These are phyloP conservation scores for Talaromyces sp. DNA, from an alignment of 2,329 filamentous ascomycete species.

Conservation along the genomic window DNA sequence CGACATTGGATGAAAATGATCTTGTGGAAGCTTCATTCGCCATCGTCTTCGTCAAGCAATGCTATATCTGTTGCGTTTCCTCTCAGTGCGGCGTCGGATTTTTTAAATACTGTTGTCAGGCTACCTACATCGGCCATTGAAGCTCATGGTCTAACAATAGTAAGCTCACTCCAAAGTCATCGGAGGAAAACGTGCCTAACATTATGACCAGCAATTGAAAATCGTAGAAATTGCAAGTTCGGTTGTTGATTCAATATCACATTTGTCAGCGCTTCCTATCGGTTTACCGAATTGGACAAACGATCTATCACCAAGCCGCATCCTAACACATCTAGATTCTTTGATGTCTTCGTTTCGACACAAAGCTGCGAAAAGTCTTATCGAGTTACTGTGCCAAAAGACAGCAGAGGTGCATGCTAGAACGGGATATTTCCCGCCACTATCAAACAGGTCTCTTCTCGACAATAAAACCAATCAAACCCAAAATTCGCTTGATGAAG, in stretches of 20 bases:
- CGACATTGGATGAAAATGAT: constrained; percentile 53
- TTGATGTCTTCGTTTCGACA: constrained; percentile 24
- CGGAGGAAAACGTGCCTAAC: neutral
- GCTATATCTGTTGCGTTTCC: constrained; percentile 42
- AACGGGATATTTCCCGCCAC: neutral
- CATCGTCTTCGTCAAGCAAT: constrained; percentile 25
- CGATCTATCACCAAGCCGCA: constrained; percentile 21
- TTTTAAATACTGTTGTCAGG: constrained; percentile 43
- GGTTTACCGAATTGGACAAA: constrained; percentile 20
- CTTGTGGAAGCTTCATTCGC: constrained; percentile 44
- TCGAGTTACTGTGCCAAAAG: constrained; percentile 25
- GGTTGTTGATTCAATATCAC: constrained; percentile 25
- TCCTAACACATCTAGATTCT: constrained; percentile 23
- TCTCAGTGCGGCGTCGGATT: constrained; percentile 35
- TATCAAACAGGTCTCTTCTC: neutral
- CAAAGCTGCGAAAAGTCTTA: constrained; percentile 23
- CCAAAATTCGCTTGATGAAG: neutral
- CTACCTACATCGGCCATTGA: constrained; percentile 49
- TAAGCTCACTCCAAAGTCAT: neutral
- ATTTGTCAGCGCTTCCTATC: constrained; percentile 20
- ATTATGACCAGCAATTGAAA: constrained; percentile 21
- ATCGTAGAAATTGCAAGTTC: constrained; percentile 29
- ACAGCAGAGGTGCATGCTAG: constrained; percentile 24
- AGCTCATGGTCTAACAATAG: constrained; percentile 50
- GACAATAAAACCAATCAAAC: neutral